phyloP scores from a whole-genome alignment of 345 rosid genomes.

The Eucalyptus regnans region DNA sequence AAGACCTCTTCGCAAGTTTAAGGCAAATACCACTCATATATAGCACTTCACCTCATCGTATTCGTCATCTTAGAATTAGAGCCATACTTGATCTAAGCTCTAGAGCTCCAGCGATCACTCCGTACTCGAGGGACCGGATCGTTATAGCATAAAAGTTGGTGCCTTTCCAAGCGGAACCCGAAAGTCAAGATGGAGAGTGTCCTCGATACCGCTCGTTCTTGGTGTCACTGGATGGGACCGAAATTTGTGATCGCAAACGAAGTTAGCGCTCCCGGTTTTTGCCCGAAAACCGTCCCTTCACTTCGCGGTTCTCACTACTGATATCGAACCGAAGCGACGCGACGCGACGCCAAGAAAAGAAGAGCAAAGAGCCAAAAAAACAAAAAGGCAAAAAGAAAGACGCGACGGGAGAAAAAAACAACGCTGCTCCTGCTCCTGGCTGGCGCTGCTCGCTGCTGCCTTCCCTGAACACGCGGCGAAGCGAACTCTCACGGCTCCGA shows the following conservation, averaged over 20 bases:
- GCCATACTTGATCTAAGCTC: no score
- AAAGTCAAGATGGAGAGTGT: background rate
- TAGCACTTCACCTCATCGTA: no score
- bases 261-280: background rate
- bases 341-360: background rate
- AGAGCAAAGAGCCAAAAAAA: background rate
- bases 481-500: constrained; percentile 5
- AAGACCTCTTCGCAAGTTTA: no score
- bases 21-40: accelerated
- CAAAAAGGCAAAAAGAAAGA: background rate
- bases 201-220: background rate
- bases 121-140: no score
- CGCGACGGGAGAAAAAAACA: background rate
- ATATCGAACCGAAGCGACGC: background rate
- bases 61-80: no score
- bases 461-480: constrained; percentile 28
- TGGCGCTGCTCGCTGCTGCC: background rate
- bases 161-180: background rate
- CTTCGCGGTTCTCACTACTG: accelerated
- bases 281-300: background rate
- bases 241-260: background rate
- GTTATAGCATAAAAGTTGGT: background rate
- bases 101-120: no score
- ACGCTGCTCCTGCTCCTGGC: background rate
- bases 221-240: background rate